phyloP scores from a whole-genome alignment of 257 asterid species.

The Nicotiana otophora region DNA sequence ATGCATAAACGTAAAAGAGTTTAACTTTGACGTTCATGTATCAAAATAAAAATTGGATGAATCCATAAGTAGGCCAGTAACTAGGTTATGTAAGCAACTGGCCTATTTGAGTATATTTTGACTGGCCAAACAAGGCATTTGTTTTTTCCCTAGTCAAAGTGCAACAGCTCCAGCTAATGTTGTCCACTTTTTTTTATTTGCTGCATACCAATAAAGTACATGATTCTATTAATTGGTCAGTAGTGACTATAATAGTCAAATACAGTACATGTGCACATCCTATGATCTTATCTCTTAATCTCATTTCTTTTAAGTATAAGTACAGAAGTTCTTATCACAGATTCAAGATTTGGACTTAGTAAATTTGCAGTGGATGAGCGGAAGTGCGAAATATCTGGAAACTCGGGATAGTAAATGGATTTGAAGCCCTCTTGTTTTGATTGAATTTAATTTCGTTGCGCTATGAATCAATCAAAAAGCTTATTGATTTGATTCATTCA shows the following conservation, averaged over 20 bases:
- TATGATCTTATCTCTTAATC: not conserved
- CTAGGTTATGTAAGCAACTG: not conserved
- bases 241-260: not conserved
- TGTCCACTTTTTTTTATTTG: not conserved
- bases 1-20: not conserved
- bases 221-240: not conserved
- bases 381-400: no score
- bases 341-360: not conserved
- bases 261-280: not conserved
- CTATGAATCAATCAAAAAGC: no score
- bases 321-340: not conserved
- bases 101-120: not conserved
- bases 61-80: not conserved
- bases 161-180: constrained; percentile 5
- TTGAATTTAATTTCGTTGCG: no score
- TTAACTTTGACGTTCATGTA: constrained; percentile 8
- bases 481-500: no score
- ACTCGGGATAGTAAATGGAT: no score
- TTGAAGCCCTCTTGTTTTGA: no score
- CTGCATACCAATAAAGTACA: not conserved
- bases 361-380: not conserved
- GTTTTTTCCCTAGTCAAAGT: not conserved
- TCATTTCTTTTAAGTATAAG: not conserved
- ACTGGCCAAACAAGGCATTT: constrained; percentile 4
- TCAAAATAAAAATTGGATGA: not conserved